Evolutionary conservation across 2,329 filamentous ascomycete genomes (phyloP), one percentile per base, ranked within the genome.

Genomic region (Fusarium albosuccineum): DNA sequence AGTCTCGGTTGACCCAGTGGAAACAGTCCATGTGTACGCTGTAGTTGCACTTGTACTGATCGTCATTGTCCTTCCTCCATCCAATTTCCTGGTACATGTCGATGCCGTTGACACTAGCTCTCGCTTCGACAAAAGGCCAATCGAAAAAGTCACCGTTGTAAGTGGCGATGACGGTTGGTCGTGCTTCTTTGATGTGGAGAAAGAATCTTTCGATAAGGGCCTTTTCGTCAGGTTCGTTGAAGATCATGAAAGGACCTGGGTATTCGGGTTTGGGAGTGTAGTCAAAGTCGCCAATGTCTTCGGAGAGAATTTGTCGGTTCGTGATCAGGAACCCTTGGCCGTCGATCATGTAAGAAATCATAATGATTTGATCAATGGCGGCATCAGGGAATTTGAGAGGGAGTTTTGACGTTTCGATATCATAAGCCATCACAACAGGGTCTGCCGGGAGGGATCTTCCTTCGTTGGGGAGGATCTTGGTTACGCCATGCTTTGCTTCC

Each of bases 71-170:
- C 79, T 96, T 98, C 73, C 91, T 91, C 87, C 97, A 99, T 6
- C 96, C 96, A 73, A 97, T 99, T 78, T 99, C 97, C 66, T 91
- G 92, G 80, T 99, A 99, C 96, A 99, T 98, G 79, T 99, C 96
- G 76, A 99, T 97, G 30, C 97, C 96, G 71, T 97, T 91, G 68
- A 97, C 87, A 75, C 94, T 97, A 29, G 97, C 93, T 81, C 96
- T 87, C 44, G 96, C 89, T 82, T 99, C 96, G 26, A 99, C 94
- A 76, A 97, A 99, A 0, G 96, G 95, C 96, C 96, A 99, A 90
- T 99, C 96, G 89, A 99, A 99, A 78, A 99, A 99, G 83, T 99
- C 96, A 82, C 96, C 96, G 93, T 99, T 99, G 86, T 99, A 99
- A n/a, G 96, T 99, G 36, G 97, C 95, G 77, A 99, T 99, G 58